phyloP scores from a whole-genome alignment of 1,139 yeast species.

The Yamadazyma spencermartinsiae region DNA sequence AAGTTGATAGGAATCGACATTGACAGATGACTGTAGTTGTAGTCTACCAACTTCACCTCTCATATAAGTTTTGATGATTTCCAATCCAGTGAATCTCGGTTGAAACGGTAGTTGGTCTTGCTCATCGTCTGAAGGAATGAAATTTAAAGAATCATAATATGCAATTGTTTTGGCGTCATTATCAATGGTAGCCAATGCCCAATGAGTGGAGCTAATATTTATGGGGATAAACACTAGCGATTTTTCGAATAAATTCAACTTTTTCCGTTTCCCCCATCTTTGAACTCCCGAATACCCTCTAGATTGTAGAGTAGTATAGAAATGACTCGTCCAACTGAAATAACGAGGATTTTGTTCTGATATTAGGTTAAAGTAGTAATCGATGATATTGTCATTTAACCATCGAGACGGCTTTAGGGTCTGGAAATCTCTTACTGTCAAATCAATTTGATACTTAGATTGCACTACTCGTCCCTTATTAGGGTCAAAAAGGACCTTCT shows the following conservation, averaged over 20 bases:
- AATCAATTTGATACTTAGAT: conserved; percentile 51
- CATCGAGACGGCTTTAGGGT: conserved; percentile 74
- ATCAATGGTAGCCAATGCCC: conserved; percentile 88
- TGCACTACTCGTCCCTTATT: conserved; percentile 21
- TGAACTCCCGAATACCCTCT: conserved; percentile 82
- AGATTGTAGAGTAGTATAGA: conserved; percentile 66
- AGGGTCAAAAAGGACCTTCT: conserved; percentile 16
- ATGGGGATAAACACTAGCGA: conserved; percentile 79
- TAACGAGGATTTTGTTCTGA: conserved; percentile 40
- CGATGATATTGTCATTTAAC: conserved; percentile 92
- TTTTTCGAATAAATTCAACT: conserved; percentile 62
- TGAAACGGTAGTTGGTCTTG: neutral
- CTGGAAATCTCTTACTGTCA: conserved; percentile 63
- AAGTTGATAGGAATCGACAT: conserved; percentile 32
- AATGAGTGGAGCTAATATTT: conserved; percentile 79
- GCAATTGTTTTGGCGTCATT: conserved; percentile 56
- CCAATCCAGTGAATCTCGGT: conserved; percentile 25
- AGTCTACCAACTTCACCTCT: conserved; percentile 52
- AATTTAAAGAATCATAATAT: conserved; percentile 73
- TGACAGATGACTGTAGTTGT: conserved; percentile 37
- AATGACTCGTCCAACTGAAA: conserved; percentile 85
- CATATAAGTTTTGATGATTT: conserved; percentile 59
- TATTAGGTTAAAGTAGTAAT: conserved; percentile 69
- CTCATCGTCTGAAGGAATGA: conserved; percentile 51
- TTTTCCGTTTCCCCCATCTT: conserved; percentile 87